Evolutionary conservation across 768 basidiomycete genomes (phyloP), one percentile per base, ranked within the genome.

Genomic region (Mrakia hoshinonis): DNA sequence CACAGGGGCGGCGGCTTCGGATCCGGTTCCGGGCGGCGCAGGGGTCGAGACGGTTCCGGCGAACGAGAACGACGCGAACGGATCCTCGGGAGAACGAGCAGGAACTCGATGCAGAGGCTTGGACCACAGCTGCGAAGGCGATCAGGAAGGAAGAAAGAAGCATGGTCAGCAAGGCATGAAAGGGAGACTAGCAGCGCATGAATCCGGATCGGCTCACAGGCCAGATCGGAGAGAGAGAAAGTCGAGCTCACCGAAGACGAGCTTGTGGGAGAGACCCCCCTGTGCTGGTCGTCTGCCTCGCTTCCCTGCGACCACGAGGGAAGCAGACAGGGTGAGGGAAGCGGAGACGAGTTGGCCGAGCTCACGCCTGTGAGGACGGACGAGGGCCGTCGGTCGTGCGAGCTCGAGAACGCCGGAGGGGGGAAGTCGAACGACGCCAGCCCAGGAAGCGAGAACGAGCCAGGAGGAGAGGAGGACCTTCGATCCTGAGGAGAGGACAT

Each of bases 351-450:
- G 29, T 29, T 34, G 15, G 55, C 12, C 18, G 55, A 60, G 34
- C 55, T 60, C 20, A 13, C 55, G 29, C 55, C 55, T 3, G 55
- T 60, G 15, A 60, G 34, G 31, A 22, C 34, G 3, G 55, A 60
- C 3, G 55, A 60, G 9, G 55, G 55, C 34, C 55, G 11, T 60
- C 55, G 26, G 4, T 60, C 55, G 34, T 60, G 7, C 3, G 29
- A 20, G 26, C 29, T 34, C 34, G 55, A 60, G 55, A 60, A 60
- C 12, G 55, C 55, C 29, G 55, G 55, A 60, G 55, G 55, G 34
- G 55, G 55, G 55, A 34, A 60, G 55, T 60, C 55, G 31, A 60
- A 60, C 29, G 55, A 60, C 29, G 55, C 29, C 29, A 60, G 34
- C 5, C 29, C 29, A 34, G 55, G 55, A 31, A 60, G 55, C 29